Evolutionary conservation across 306 rosid species (phyloP).

Genomic region (Citrullus amarus): DNA sequence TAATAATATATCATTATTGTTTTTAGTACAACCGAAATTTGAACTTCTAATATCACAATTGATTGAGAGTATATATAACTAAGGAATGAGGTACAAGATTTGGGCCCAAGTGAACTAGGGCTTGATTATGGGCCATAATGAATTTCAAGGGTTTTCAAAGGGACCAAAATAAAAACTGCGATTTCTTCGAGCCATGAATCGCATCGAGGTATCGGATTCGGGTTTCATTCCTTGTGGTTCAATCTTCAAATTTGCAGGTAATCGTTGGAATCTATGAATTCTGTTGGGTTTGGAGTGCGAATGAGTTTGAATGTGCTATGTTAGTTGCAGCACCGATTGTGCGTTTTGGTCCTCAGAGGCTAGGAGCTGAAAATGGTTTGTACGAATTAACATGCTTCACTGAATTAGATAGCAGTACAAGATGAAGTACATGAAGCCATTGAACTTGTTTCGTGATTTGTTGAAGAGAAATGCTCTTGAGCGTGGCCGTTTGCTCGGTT

Average conservation of each 20-base stretch:
- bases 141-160: neutral
- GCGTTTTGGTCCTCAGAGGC: neutral
- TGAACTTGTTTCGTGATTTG: constrained; percentile 42
- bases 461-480: constrained; percentile 12
- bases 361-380: neutral
- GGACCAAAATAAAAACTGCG: neutral
- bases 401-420: neutral
- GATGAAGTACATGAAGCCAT: constrained; percentile 51
- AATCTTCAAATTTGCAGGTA: neutral
- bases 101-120: neutral
- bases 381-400: constrained; percentile 9
- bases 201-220: neutral
- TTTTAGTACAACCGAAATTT: no score
- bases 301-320: neutral
- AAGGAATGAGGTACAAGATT: neutral
- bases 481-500: constrained; percentile 54
- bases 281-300: neutral
- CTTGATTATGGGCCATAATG: neutral
- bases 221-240: neutral
- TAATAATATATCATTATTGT: no score
- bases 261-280: neutral
- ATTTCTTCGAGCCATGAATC: neutral
- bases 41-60: no score
- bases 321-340: neutral
- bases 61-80: no score